Conservation (phyloP, 2,329 filamentous ascomycete species). For the Xylariaceae sp. region DNA sequence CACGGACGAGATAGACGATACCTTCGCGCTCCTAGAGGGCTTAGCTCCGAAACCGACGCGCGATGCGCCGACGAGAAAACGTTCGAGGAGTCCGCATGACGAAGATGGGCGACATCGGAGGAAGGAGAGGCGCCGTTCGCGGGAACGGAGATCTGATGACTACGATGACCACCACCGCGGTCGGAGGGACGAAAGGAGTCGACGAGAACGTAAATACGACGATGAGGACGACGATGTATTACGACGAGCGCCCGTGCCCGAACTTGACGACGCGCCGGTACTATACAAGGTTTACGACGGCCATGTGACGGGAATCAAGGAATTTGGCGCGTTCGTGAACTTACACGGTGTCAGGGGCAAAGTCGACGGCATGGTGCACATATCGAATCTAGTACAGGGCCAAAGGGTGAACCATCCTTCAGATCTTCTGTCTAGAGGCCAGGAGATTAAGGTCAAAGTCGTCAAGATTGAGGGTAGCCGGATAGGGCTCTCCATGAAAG, state of each 20-base stretch:
- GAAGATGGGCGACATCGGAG: constrained; percentile 35
- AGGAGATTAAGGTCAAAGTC: constrained; percentile 89
- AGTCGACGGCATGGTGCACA: constrained; percentile 87
- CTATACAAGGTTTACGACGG: constrained; percentile 87
- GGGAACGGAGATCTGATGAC: constrained; percentile 34
- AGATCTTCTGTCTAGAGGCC: constrained; percentile 73
- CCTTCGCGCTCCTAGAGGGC: constrained; percentile 83
- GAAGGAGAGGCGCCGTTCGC: constrained; percentile 31
- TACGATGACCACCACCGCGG: constrained; percentile 34
- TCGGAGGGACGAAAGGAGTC: constrained; percentile 43
- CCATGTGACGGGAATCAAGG: constrained; percentile 84
- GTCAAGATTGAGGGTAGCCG: constrained; percentile 75
- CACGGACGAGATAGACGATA: constrained; percentile 79
- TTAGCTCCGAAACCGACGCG: constrained; percentile 61
- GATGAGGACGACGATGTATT: constrained; percentile 55
- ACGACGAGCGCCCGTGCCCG: constrained; percentile 59
- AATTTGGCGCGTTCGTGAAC: constrained; percentile 94
- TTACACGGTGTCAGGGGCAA: constrained; percentile 81
- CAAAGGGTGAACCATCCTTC: constrained; percentile 87
- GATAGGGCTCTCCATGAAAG: constrained; percentile 92
- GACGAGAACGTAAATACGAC: constrained; percentile 37
- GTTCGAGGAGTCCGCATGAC: constrained; percentile 53
- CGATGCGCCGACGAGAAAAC: constrained; percentile 47
- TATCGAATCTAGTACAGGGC: constrained; percentile 81
- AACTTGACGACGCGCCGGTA: constrained; percentile 76